Evolutionary conservation across 495 filamentous ascomycete species (phyloP), one percentile per base, ranked within the genome.

Genomic region (Xylaria curta): DNA sequence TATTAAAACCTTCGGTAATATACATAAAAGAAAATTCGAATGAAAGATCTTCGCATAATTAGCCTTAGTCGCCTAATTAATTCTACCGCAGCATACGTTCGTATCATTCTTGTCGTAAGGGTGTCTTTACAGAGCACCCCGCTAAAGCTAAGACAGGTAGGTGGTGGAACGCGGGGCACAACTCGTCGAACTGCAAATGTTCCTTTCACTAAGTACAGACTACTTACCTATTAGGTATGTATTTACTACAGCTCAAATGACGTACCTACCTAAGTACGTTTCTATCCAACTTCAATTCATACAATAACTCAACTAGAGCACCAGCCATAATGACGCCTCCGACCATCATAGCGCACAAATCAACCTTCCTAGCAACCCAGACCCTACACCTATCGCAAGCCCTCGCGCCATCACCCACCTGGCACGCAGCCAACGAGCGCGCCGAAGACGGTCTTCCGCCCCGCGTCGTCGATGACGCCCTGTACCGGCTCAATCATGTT

Each of bases 311-410:
- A n/a, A n/a, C n/a, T n/a, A n/a, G n/a, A n/a, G n/a, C 46, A n/a
- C 64, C 36, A 64, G n/a, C 13, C 61, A 7, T 13, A 13, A 82
- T 82, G 78, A 74, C 78, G 7, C 83, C 84, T 38, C 79, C 78
- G 9, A 85, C 90, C 26, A 85, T 93, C 69, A 81, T 88, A 64
- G 83, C 88, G 69, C 79, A 91, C 71, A 93, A 93, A 76, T 87
- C 89, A 19, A 78, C 83, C 73, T 93, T 93, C 74, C 85, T 93
- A 33, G 78, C 86, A 58, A 77, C 83, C 31, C 91, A 93, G 74
- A 86, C 90, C 26, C 89, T 89, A 12, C 85, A 89, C 59, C 83
- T 93, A 44, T 87, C 86, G 0, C 84, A 86, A 63, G 80, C 82
- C 6, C 83, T 93, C 40, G 74, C 83, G 6, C 88, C 89, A 1